Conservation (phyloP, 1,139 yeast genomes). For the Candida tetrigidarum region DNA sequence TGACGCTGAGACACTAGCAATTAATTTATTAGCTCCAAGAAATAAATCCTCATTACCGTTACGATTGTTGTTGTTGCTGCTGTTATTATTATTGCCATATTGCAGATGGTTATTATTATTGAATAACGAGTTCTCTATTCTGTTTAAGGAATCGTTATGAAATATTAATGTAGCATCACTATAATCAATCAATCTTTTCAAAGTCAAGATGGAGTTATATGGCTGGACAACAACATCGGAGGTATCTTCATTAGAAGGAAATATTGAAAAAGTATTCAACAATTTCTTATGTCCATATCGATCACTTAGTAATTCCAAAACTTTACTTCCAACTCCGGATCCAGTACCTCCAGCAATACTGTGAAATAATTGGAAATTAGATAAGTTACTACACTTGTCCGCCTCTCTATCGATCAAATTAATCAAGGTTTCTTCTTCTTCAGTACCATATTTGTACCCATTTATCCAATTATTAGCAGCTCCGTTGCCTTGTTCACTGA, state of each 20-base stretch:
- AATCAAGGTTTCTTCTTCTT: slow-evolving; percentile 69
- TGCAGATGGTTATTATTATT: slow-evolving; percentile 16
- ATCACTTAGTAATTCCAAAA: slow-evolving; percentile 80
- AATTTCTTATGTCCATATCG: slow-evolving; percentile 79
- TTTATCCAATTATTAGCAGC: slow-evolving; percentile 98
- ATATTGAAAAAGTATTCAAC: slow-evolving; percentile 83
- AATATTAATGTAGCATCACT: slow-evolving; percentile 89
- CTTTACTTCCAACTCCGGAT: slow-evolving; percentile 87
- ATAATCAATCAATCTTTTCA: slow-evolving; percentile 77
- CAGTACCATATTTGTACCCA: slow-evolving; percentile 80
- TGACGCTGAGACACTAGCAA: slow-evolving; percentile 83
- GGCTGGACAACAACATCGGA: slow-evolving; percentile 98
- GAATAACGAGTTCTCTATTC: slow-evolving; percentile 61
- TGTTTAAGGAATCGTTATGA: slow-evolving; percentile 83
- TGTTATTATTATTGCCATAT: too few species aligned
- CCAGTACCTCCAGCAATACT: slow-evolving; percentile 99
- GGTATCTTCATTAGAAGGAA: slow-evolving; percentile 75
- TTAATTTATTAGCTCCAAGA: slow-evolving; percentile 81
- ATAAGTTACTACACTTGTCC: slow-evolving; percentile 88
- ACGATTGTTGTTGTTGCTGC: too few species aligned
- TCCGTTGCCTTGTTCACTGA: slow-evolving; percentile 81
- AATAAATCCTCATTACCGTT: slow-evolving; percentile 40
- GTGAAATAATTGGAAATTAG: slow-evolving; percentile 89
- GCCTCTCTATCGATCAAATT: slow-evolving; percentile 90
- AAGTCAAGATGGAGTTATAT: slow-evolving; percentile 82